Base-by-base conservation (phyloP, 2,329 filamentous ascomycete genomes). In the Gaeumannomyces sp. region DNA sequence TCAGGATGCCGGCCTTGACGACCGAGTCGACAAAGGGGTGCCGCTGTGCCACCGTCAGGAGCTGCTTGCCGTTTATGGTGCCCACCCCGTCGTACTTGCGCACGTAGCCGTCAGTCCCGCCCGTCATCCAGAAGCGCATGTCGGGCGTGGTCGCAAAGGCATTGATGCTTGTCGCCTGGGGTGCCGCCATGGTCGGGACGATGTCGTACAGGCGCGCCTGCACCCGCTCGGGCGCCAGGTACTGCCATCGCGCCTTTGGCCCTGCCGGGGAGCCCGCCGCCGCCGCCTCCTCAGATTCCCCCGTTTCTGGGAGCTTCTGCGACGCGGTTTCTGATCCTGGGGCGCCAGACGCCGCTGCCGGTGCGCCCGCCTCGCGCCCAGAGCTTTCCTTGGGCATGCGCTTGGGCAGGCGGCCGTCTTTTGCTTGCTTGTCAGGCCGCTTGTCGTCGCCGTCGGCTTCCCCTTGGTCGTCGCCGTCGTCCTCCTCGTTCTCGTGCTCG, bases 1-100 rank as follows among this genome's bases (percentile, higher is more conserved):
- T 89, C 62, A 98, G 79, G 7, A 97, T 91, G 1, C 93, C 95
- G 2, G 94, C 93, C 76, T 99, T 99, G 65, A 92, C 92, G 59
- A 99, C 95, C 71, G 92, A 97, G 74, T 99, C 95, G 57, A 99
- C 95, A 72, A 98, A 99, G 0, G 95, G 95, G 74, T 99, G 95
- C 61, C 91, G 85, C 78, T 99, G 95, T 38, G 95, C 95, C 7
- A 99, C 95, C 0, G 95, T 99, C 71, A 99, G 80, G 67, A 94
- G 88, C 45, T 95, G 86, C 77, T 97, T 97, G 68, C 93, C 93
- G 74, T 99, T 99, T 70, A 96, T 93, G 6, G 95, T 97, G 50
- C 93, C 92, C 3, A 91, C 89, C 75, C 95, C 97, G 75, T 99
- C 96, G 78, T 96, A 98, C 76, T 97, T 98, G 65, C 95, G 87